These are phyloP conservation scores for Hanseniaspora guilliermondii DNA, from an alignment of 805 yeast species.

Conservation along the genomic window DNA sequence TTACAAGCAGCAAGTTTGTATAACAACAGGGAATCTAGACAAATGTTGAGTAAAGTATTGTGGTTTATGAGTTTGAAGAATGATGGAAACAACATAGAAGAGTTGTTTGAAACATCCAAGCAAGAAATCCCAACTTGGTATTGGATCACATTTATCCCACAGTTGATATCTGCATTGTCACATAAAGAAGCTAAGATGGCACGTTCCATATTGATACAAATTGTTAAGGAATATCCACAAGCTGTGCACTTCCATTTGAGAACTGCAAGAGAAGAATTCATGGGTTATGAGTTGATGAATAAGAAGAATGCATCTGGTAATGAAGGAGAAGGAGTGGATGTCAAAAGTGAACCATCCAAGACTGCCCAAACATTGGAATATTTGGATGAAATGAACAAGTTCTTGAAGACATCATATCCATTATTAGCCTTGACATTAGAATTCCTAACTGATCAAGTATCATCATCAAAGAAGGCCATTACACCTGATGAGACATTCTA, in stretches of 20 bases:
- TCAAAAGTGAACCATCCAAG: conserved; percentile 12
- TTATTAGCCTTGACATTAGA: conserved; percentile 82
- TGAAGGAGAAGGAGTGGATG: conserved; percentile 4
- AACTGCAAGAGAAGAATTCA: conserved; percentile 88
- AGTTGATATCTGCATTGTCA: conserved; percentile 74
- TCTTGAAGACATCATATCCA: conserved; percentile 92
- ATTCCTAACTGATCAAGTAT: conserved; percentile 88
- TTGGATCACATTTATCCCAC: conserved; percentile 96
- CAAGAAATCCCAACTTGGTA: conserved; percentile 99
- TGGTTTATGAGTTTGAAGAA: conserved; percentile 93
- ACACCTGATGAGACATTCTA: conserved; percentile 88
- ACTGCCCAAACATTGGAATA: conserved; percentile 82
- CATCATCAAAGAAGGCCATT: conserved; percentile 81
- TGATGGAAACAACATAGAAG: conserved; percentile 61
- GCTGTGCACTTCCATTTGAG: conserved; percentile 92
- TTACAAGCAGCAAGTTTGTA: conserved; percentile 95
- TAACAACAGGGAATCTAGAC: conserved; percentile 82
- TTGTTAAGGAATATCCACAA: conserved; percentile 95
- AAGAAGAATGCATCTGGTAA: conserved; percentile 21
- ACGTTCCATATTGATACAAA: conserved; percentile 73
- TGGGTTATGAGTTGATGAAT: conserved; percentile 45
- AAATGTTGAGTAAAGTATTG: conserved; percentile 72
- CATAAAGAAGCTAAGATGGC: conserved; percentile 85
- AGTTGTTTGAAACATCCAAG: conserved; percentile 79
- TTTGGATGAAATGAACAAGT: conserved; percentile 85